A percentile compares a stretch with the other conserved stretches of the same genome.
These are phyloP conservation scores for Podaxis sp. DNA, from an alignment of 768 basidiomycete species.

Conservation along the genomic window DNA sequence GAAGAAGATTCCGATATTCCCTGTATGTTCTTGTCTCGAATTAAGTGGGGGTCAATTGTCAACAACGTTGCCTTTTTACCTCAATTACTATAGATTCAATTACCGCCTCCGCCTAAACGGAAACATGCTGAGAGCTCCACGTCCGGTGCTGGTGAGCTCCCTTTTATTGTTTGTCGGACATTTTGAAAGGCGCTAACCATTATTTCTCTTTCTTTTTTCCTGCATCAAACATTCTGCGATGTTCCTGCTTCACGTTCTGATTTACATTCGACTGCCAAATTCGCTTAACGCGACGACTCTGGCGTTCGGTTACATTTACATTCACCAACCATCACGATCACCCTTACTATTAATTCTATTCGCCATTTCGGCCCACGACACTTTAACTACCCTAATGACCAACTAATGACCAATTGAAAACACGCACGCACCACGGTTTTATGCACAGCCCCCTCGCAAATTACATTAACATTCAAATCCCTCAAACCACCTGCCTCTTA, in stretches of 20 bases:
- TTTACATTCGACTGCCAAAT: neutral
- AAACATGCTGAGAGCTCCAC: neutral
- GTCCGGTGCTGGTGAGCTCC: slow-evolving; percentile 4
- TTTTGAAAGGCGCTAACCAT: neutral
- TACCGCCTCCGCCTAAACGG: slow-evolving; percentile 11
- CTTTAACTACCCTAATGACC: neutral
- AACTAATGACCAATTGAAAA: slow-evolving; percentile 11
- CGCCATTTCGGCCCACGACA: neutral
- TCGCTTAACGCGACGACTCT: neutral
- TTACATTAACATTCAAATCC: slow-evolving; percentile 86
- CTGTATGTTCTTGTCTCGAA: slow-evolving; percentile 40
- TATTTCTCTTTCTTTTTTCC: neutral
- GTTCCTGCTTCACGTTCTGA: neutral
- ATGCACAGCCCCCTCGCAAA: slow-evolving; percentile 35
- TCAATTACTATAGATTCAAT: slow-evolving; percentile 1
- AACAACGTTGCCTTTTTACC: neutral
- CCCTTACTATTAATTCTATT: neutral
- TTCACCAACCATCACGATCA: neutral
- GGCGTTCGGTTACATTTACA: neutral
- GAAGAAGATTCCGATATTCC: slow-evolving; percentile 68
- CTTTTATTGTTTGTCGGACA: neutral
- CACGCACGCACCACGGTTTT: neutral
- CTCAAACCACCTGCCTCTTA: slow-evolving; percentile 82
- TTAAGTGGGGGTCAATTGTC: neutral
- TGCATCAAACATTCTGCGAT: neutral